phyloP scores from a whole-genome alignment of 2,329 filamentous ascomycete species.

The Monilinia laxa region DNA sequence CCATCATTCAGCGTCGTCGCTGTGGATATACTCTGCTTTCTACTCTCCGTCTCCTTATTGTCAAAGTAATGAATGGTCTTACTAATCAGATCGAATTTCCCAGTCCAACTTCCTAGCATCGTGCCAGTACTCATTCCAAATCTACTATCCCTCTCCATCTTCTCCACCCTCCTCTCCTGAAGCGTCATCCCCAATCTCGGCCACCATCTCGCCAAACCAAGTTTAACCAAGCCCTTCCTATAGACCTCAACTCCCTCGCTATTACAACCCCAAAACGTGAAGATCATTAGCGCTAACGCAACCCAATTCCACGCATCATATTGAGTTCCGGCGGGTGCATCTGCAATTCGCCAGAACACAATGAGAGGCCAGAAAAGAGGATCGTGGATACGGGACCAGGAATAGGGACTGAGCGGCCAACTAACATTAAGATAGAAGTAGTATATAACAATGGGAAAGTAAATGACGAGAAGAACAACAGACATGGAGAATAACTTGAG shows the following conservation, averaged over 20 bases:
- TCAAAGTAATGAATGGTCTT: slow-evolving; percentile 35
- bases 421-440: slow-evolving; percentile 52
- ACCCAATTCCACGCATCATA: slow-evolving; percentile 61
- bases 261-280: slow-evolving; percentile 65
- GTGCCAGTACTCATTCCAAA: background rate
- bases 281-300: slow-evolving; percentile 53
- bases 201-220: slow-evolving; percentile 33
- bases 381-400: slow-evolving; percentile 55
- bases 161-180: slow-evolving; percentile 19
- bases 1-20: background rate
- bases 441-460: slow-evolving; percentile 54
- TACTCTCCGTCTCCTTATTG: slow-evolving; percentile 21
- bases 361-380: slow-evolving; percentile 49
- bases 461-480: slow-evolving; percentile 48
- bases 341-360: slow-evolving; percentile 45
- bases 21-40: slow-evolving; percentile 20
- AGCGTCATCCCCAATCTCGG: slow-evolving; percentile 29
- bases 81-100: slow-evolving; percentile 33
- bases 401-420: slow-evolving; percentile 45
- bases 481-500: slow-evolving; percentile 60
- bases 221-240: slow-evolving; percentile 27
- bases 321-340: slow-evolving; percentile 42
- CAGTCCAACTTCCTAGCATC: slow-evolving; percentile 16
- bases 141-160: slow-evolving; percentile 15
- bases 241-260: slow-evolving; percentile 59